Percentiles rank a stretch among this genome's conserved stretches.
phyloP scores from a whole-genome alignment of 192 early-diverging fungal species.

The Linnemannia exigua region DNA sequence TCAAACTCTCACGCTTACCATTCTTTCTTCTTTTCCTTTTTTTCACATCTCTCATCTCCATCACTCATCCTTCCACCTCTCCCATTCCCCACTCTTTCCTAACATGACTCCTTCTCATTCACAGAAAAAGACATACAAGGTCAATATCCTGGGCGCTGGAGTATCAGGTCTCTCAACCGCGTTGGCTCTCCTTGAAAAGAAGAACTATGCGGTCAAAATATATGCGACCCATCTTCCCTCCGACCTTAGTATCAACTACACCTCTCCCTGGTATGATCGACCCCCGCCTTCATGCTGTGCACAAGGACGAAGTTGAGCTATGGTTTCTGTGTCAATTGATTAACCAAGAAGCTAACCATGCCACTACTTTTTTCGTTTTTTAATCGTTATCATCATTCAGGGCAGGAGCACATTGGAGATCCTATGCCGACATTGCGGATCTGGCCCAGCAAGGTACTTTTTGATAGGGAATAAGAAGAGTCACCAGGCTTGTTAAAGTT shows the following conservation, averaged over 20 bases:
- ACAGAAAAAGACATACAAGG: slow-evolving; percentile 18
- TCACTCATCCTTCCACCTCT: not conserved
- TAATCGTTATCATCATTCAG: slow-evolving; percentile 18
- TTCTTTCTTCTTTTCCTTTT: not conserved
- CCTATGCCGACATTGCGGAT: slow-evolving; percentile 61
- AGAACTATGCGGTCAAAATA: slow-evolving; percentile 71
- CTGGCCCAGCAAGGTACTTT: slow-evolving; percentile 58
- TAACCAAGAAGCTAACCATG: not conserved
- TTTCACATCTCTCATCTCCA: slow-evolving; percentile 2
- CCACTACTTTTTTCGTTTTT: not conserved
- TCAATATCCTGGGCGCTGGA: slow-evolving; percentile 79
- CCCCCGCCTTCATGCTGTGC: not conserved
- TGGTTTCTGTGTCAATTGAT: not conserved
- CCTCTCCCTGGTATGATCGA: slow-evolving; percentile 63
- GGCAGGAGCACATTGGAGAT: slow-evolving; percentile 66
- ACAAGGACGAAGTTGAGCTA: not conserved
- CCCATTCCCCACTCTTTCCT: not conserved
- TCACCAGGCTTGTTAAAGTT: no score
- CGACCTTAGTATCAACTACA: slow-evolving; percentile 64
- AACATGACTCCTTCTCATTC: slow-evolving; percentile 2
- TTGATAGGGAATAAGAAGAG: no score
- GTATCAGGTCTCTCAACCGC: slow-evolving; percentile 83
- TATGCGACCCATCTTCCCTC: slow-evolving; percentile 70
- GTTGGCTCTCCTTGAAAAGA: slow-evolving; percentile 65
- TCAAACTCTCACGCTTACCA: not conserved